Base-by-base conservation (phyloP, 2,329 filamentous ascomycete genomes). In the Alternaria sp. region DNA sequence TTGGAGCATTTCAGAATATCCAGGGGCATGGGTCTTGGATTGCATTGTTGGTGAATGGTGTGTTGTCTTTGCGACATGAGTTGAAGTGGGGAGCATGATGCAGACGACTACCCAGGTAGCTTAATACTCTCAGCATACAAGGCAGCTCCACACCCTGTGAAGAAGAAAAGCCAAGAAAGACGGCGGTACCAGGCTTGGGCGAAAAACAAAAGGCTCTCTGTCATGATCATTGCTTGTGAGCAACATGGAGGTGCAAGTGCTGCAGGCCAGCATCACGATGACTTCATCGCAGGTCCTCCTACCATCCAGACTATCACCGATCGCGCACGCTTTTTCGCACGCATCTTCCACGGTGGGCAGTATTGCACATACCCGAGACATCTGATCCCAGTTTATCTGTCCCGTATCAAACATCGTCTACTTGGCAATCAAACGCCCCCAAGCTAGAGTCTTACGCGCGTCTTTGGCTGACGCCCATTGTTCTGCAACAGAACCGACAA, bases 371-470 rank as follows among this genome's bases (percentile, higher is more conserved):
- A 56, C 27, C 38, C 36, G 41, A 49, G n/a, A 20, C 51, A 32
- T 36, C 48, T 41, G 44, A 7, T 61, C 50, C 30, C 50, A 44
- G 41, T 40, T 20, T 11, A 46, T 54, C 16, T 40, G 32, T 57
- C 38, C 25, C 36, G 25, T 51, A 28, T 61, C 25, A 28, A 58
- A 30, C 54, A 32, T 41, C 30, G 43, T 61, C 48, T 48, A 30
- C 22, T 57, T 44, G 25, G n/a, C 43, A 20, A 27, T 53, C 20
- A 22, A 38, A 43, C 30, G 40, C 38, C 28, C 38, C 46, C n/a
- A 16, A 20, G 22, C 62, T 61, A 62, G 53, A 58, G 32, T 64
- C 62, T 64, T 28, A 62, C 62, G 22, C 32, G 61, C 62, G 28
- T 51, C 28, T 25, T 46, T 43, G 52, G 61, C 61, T 60, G 54